Base-by-base conservation (phyloP, 257 asterid genomes). In the Gardenia jasminoides region DNA sequence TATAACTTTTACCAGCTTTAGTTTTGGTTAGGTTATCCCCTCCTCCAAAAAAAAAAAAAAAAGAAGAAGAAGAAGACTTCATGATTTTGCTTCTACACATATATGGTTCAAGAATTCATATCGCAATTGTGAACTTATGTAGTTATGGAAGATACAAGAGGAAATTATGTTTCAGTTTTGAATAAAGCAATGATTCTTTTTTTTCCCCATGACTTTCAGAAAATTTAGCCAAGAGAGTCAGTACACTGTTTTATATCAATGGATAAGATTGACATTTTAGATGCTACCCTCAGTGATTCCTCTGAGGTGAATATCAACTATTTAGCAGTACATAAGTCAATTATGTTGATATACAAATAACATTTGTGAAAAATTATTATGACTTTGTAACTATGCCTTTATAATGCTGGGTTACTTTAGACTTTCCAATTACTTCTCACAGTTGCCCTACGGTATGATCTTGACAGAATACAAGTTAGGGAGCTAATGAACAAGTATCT, bases 401-500 rank as follows among this genome's bases (percentile, higher is more conserved):
- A 56, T 70, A 75, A 72, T 87, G 84, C 83, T 91, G 99, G 99
- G 98, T 30, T 94, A 93, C 80, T 86, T 81, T 88, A 82, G 86
- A 67, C 90, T 94, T 85, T 81, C 94, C 66, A 81, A 24, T 88
- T 94, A 78, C 91, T 94, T 84, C 78, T 88, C 61, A 81, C 89
- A 54, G 94, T 94, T 69, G 85, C 97, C 43, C 86, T 74, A 84
- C 97, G 93, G 78, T 93, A 94, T 82, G 97, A 94, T 88, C 94
- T 94, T 66, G 88, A 88, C 73, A 87, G 99, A 82, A 80, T 69
- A 56, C 96, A 89, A 84, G 97, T 94, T 83, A 87, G 83, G 71
- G 93, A 94, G 75, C 52, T 94, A 83, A 89, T 93, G 98, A 91
- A 89, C 88, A 96, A 93, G 61, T 93, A 94, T 90, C 95, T 93